Evolutionary conservation across 768 basidiomycete genomes (phyloP), one percentile per base, ranked within the genome.

Genomic region (Pisolithus orientalis): DNA sequence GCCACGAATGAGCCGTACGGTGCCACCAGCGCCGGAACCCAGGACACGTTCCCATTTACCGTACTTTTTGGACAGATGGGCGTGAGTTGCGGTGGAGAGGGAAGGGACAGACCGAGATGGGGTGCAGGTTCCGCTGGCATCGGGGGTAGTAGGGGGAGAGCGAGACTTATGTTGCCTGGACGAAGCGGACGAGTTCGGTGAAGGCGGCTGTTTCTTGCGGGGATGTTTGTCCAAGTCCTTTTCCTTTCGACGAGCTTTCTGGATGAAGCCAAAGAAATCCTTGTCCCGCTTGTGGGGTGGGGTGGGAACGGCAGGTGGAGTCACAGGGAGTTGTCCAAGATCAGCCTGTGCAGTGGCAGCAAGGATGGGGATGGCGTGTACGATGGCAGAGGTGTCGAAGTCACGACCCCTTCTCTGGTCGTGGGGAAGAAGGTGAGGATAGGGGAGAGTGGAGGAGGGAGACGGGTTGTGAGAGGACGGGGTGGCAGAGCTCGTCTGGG

Each of bases 41-140:
- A 99, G 82, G 16, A 96, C 83, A 48, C 90, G 83, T 38, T 95
- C 96, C 90, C 96, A 96, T 67, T 99, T 99, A 58, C 96, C 96
- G 61, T 99, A 99, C 76, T 97, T 98, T 75, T 98, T 98, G n/a
- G 87, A 75, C 52, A 99, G 75, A 67, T 96, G 94, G 13, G 90
- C 90, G 49, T 94, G 85, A 2, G 90, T 91, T 5, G 87, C 90
- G 46, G 85, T 83, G 13, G 87, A 83, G 24, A 93, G 80, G 3
- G 89, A 88, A 25, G 75, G 66, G 37, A 82, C 71, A 52, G 74
- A 70, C 25, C 73, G 68, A 13, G 66, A 54, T 53, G 53, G 46
- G 57, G 56, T 45, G 52, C 71, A 44, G 58, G 53, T 47, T 50
- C 21, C 52, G 55, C 49, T 31, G 58, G 63, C 9, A 34, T 13